phyloP scores from a whole-genome alignment of 2,329 filamentous ascomycete species.

The Corniculantispora saksenae region DNA sequence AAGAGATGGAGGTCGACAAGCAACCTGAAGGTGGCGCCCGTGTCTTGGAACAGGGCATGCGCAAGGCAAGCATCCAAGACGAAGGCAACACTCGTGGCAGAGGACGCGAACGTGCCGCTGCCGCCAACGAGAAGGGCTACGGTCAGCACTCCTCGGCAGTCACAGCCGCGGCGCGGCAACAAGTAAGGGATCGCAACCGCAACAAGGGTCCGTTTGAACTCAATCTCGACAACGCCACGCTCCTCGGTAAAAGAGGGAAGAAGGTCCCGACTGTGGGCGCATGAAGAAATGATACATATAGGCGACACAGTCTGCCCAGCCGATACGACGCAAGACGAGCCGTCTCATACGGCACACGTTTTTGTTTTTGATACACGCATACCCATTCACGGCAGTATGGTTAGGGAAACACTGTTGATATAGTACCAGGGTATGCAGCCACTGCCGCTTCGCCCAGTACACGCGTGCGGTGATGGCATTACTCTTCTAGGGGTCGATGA shows the following conservation, averaged over 20 bases:
- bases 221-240: slow-evolving; percentile 84
- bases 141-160: slow-evolving; percentile 86
- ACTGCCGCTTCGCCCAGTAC: slow-evolving; percentile 1
- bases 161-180: slow-evolving; percentile 79
- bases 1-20: slow-evolving; percentile 66
- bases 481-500: not conserved
- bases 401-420: not conserved
- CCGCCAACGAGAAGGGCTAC: slow-evolving; percentile 64
- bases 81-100: slow-evolving; percentile 34
- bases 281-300: slow-evolving; percentile 27
- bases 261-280: slow-evolving; percentile 51
- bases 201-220: slow-evolving; percentile 88
- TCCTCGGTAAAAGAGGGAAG: slow-evolving; percentile 71
- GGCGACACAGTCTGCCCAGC: not conserved
- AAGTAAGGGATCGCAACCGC: slow-evolving; percentile 66
- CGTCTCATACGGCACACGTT: not conserved
- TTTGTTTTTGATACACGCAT: slow-evolving; percentile 11
- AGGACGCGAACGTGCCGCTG: slow-evolving; percentile 26
- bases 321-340: not conserved
- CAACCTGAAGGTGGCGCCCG: slow-evolving; percentile 57
- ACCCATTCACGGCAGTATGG: slow-evolving; percentile 3
- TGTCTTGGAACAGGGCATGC: slow-evolving; percentile 83
- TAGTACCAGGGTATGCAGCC: slow-evolving; percentile 1
- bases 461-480: not conserved
- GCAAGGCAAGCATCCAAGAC: slow-evolving; percentile 72